Percentiles rank a stretch among this genome's conserved stretches.
These are phyloP conservation scores for Candida nitratophila DNA, from an alignment of 805 yeast genomes.

Conservation along the genomic window DNA sequence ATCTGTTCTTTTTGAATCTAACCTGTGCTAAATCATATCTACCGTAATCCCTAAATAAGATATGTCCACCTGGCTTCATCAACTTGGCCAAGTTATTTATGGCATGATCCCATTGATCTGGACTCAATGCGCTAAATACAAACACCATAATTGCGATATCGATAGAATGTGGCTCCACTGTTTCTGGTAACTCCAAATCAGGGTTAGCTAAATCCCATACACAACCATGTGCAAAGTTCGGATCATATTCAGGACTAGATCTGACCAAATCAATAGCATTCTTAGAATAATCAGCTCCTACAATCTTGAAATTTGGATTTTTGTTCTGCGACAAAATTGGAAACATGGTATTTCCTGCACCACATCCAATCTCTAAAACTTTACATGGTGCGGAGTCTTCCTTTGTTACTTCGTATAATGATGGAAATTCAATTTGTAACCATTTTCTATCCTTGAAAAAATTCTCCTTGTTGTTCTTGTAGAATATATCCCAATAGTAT, in stretches of 20 bases:
- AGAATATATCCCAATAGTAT: conserved; percentile 91
- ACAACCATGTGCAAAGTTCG: conserved; percentile 64
- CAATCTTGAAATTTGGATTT: conserved; percentile 65
- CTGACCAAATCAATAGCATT: conserved; percentile 85
- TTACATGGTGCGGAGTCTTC: conserved; percentile 62
- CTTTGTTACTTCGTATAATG: conserved; percentile 69
- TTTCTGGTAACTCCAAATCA: conserved; percentile 71
- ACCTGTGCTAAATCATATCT: conserved; percentile 94
- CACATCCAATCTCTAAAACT: conserved; percentile 92
- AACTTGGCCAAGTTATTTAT: conserved; percentile 59
- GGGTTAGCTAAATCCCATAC: conserved; percentile 94
- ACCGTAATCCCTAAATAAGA: conserved; percentile 90
- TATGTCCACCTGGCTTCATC: conserved; percentile 88
- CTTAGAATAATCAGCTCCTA: conserved; percentile 86
- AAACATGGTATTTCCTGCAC: conserved; percentile 95
- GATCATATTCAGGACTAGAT: conserved; percentile 51
- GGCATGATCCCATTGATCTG: conserved; percentile 85
- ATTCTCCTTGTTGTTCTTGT: conserved; percentile 83
- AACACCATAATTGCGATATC: conserved; percentile 94
- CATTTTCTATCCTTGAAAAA: conserved; percentile 96
- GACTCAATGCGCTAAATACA: conserved; percentile 87
- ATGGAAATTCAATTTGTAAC: conserved; percentile 92
- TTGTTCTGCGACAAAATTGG: conserved; percentile 81
- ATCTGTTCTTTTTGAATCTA: conserved; percentile 80
- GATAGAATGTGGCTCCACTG: conserved; percentile 70